Conservation (phyloP, 345 rosid genomes). For the Eucalyptus polybractea region DNA sequence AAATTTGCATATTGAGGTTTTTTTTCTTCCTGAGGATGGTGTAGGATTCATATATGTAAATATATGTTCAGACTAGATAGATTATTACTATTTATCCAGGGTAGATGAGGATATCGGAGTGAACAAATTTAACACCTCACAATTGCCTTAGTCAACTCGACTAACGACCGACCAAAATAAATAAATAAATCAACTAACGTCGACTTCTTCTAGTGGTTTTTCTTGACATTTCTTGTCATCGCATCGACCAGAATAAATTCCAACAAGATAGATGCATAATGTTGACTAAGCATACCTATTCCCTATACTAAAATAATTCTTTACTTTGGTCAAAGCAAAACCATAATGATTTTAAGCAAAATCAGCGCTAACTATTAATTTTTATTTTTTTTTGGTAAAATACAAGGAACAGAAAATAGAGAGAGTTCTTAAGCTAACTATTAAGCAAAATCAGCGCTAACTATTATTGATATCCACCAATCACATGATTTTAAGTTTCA, state of each 20-base stretch:
- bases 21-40: too few relatives aligned
- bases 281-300: background rate
- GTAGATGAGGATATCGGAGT: background rate
- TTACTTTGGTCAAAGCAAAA: background rate
- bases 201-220: background rate
- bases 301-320: background rate
- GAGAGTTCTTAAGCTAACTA: too few relatives aligned
- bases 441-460: background rate
- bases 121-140: background rate
- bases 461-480: background rate
- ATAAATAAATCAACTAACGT: too few relatives aligned
- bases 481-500: background rate
- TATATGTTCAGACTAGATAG: background rate
- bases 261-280: background rate
- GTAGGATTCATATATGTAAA: background rate
- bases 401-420: too few relatives aligned
- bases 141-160: background rate
- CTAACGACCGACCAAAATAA: too few relatives aligned
- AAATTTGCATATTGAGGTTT: background rate
- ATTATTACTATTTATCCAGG: background rate
- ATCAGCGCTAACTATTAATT: background rate
- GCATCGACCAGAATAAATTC: background rate
- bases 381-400: too few relatives aligned
- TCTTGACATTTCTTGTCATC: background rate
- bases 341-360: background rate